Evolutionary conservation across 1,284 basidiomycete genomes (phyloP), one percentile per base, ranked within the genome.

Genomic region (Mycena sp.): DNA sequence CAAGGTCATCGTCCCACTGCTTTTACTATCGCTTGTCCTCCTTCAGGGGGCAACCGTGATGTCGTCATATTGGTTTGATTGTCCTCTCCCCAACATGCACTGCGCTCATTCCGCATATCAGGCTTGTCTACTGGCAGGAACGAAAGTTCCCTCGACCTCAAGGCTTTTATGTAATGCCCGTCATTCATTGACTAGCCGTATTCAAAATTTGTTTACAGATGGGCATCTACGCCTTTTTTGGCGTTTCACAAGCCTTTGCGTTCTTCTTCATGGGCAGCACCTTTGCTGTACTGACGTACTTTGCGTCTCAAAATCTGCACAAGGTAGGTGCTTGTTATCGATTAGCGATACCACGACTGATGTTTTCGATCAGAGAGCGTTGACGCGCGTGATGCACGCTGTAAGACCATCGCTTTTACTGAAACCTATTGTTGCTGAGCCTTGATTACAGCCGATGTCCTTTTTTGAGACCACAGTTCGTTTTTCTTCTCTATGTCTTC

Each of bases 401-500:
- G 65, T 67, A 21, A 40, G 65, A 23, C 30, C 50, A 35, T 35
- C 23, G 6, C 16, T 29, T 2, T 30, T n/a, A 16, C 40, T 26
- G 23, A 17, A 30, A n/a, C 17, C 9, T 3, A 32, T 43, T 25
- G 60, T 62, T 21, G 63, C 41, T 2, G 5, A 26, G 2, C 4
- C n/a, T 38, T 26, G 21, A 23, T n/a, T n/a, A 14, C 32, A 67
- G 62, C 94, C 94, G 0, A 94, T 94, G 88, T 87, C 87, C 5
- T 95, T 95, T 81, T 96, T 95, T 72, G 95, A 96, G 73, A 95
- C 93, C 0, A 95, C 93, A 0, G 86, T 87, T 67, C 70, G 80
- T 69, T 28, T 48, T 61, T 53, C 19, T 21, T 48, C 11, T 40
- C 29, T n/a, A 5, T 30, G 55, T 37, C 41, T 23, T 35, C 45